phyloP scores from a whole-genome alignment of 2,329 filamentous ascomycete species.

The Thermoascus crustaceus region DNA sequence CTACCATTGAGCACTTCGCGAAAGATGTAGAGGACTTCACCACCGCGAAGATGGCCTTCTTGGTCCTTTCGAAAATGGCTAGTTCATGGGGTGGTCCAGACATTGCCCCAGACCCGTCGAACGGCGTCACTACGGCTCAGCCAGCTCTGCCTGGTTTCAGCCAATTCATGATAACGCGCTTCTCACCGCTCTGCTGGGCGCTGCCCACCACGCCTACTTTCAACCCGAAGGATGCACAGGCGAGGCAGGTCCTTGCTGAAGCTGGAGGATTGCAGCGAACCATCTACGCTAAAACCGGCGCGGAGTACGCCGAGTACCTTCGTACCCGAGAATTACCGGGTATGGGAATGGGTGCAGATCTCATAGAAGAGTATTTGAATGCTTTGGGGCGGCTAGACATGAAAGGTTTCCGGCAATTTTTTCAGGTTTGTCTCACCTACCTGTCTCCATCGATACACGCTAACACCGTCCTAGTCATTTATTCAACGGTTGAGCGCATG shows the following conservation, averaged over 20 bases:
- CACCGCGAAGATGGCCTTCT: constrained; percentile 68
- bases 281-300: constrained; percentile 84
- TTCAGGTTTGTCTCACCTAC: constrained; percentile 29
- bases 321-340: constrained; percentile 37
- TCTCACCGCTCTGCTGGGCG: constrained; percentile 85
- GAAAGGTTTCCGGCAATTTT: constrained; percentile 42
- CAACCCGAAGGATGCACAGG: constrained; percentile 78
- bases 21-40: constrained; percentile 63
- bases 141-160: constrained; percentile 74
- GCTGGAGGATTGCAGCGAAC: constrained; percentile 79
- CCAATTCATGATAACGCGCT: constrained; percentile 77
- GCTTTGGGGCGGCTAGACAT: constrained; percentile 37
- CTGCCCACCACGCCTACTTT: constrained; percentile 72
- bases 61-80: constrained; percentile 74
- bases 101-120: constrained; percentile 38
- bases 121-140: constrained; percentile 26
- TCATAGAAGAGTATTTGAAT: constrained; percentile 40
- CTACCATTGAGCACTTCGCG: constrained; percentile 75
- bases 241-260: constrained; percentile 78
- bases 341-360: constrained; percentile 40
- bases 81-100: constrained; percentile 86
- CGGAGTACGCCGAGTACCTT: constrained; percentile 58
- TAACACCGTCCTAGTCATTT: constrained; percentile 25
- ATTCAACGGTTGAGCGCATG: constrained; percentile 39
- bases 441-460: not conserved